A percentile compares a stretch with the other conserved stretches of the same genome.
These are phyloP conservation scores for Westerdykella sp. DNA, from an alignment of 2,329 filamentous ascomycete genomes.

Conservation along the genomic window DNA sequence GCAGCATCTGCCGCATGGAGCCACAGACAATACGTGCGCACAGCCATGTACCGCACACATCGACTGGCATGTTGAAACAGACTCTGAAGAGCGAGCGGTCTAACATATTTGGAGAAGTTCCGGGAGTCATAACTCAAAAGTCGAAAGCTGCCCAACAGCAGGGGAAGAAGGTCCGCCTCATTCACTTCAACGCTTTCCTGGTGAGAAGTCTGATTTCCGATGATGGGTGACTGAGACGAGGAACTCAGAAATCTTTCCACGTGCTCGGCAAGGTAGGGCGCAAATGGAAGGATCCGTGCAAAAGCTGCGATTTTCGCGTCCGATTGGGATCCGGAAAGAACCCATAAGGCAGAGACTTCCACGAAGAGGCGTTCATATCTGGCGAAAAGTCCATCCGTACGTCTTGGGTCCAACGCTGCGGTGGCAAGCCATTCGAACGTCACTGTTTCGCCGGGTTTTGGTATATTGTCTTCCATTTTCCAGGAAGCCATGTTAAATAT, in stretches of 20 bases:
- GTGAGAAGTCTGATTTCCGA: slow-evolving; percentile 12
- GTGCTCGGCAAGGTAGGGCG: slow-evolving; percentile 70
- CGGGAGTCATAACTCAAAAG: slow-evolving; percentile 69
- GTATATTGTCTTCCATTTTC: slow-evolving; percentile 14
- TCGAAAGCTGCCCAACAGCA: slow-evolving; percentile 68
- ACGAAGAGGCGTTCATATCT: slow-evolving; percentile 70
- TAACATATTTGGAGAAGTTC: slow-evolving; percentile 59
- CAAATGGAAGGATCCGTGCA: slow-evolving; percentile 73
- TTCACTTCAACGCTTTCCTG: slow-evolving; percentile 28
- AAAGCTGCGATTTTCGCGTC: slow-evolving; percentile 58
- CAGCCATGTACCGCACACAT: slow-evolving; percentile 70
- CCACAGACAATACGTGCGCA: slow-evolving; percentile 73
- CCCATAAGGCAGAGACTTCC: slow-evolving; percentile 78
- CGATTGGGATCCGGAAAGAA: slow-evolving; percentile 40
- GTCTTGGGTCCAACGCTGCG: slow-evolving; percentile 53
- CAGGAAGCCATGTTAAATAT: slow-evolving; percentile 7
- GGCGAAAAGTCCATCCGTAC: slow-evolving; percentile 67
- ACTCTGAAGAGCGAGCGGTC: slow-evolving; percentile 60
- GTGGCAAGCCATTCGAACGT: slow-evolving; percentile 23
- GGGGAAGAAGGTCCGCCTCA: slow-evolving; percentile 35
- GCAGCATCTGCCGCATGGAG: slow-evolving; percentile 75
- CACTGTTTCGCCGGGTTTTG: slow-evolving; percentile 19
- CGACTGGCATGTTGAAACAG: slow-evolving; percentile 56
- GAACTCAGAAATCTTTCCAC: slow-evolving; percentile 48
- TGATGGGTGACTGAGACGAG: slow-evolving; percentile 21